Percentiles rank a stretch among this genome's conserved stretches.
Evolutionary conservation across 2,329 filamentous ascomycete genomes (phyloP).

Genomic region (Knufia fluminis): DNA sequence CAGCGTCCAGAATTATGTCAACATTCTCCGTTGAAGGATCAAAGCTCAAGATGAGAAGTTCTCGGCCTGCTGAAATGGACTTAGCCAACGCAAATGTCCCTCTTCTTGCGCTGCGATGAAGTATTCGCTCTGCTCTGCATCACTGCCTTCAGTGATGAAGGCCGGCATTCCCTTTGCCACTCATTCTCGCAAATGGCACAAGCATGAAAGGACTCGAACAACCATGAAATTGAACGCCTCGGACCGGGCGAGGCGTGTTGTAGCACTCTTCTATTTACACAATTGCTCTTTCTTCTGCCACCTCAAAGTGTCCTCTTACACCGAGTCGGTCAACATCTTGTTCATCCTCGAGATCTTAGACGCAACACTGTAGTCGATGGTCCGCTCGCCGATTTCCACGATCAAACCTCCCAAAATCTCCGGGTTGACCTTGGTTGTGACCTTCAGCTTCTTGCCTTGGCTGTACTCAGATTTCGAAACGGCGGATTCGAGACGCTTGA

Average conservation of each 20-base stretch:
- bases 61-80: no score
- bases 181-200: no score
- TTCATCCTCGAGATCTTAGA: conserved; percentile 96
- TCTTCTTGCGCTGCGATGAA: no score
- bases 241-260: not conserved
- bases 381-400: conserved; percentile 94
- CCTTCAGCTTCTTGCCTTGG: conserved; percentile 95
- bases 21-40: no score
- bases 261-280: conserved; percentile 7
- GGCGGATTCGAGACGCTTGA: conserved; percentile 76
- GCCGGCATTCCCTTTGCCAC: no score
- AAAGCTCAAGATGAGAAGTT: no score
- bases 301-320: conserved; percentile 53
- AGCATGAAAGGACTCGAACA: not conserved
- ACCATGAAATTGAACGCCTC: not conserved
- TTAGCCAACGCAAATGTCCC: no score
- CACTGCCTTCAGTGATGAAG: no score
- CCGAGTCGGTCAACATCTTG: conserved; percentile 91
- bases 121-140: no score
- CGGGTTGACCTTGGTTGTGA: conserved; percentile 88
- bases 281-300: not conserved
- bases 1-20: no score
- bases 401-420: conserved; percentile 89
- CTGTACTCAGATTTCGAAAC: conserved; percentile 83
- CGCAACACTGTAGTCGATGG: conserved; percentile 93